Conservation (phyloP, 768 basidiomycete genomes). For the Macrolepiota albuminosa region DNA sequence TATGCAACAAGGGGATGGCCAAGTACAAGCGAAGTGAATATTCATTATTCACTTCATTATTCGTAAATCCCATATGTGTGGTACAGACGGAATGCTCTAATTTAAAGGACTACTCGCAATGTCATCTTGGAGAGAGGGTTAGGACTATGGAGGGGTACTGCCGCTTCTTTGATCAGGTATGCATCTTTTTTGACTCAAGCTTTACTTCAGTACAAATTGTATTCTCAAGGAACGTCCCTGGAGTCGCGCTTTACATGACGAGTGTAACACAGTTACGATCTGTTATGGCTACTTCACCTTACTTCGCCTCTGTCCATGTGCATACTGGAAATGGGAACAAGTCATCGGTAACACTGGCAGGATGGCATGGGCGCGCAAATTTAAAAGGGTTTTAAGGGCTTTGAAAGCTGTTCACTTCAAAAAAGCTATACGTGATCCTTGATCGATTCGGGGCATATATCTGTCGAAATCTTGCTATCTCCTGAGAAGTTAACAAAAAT, state of each 20-base stretch:
- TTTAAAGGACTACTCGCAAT: constrained; percentile 47
- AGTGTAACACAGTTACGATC: constrained; percentile 78
- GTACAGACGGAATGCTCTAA: constrained; percentile 24
- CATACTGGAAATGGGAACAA: constrained; percentile 18
- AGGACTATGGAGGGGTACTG: constrained; percentile 85
- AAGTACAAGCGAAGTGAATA: constrained; percentile 31
- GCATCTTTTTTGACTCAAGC: constrained; percentile 6
- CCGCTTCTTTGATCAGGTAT: constrained; percentile 71
- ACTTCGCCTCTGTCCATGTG: constrained; percentile 47
- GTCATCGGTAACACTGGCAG: constrained; percentile 60
- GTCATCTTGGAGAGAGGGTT: constrained; percentile 64
- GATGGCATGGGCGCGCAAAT: no score
- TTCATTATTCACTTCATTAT: background rate
- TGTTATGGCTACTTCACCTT: constrained; percentile 64
- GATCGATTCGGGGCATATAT: no score
- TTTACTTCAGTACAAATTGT: background rate
- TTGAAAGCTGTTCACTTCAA: no score
- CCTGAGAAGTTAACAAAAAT: no score
- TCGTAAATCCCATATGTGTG: constrained; percentile 21
- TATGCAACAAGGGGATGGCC: constrained; percentile 73
- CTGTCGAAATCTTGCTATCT: no score
- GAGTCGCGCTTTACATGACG: constrained; percentile 91
- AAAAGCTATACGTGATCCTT: no score
- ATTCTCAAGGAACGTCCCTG: constrained; percentile 75
- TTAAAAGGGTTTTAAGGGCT: no score